Base-by-base conservation (phyloP, 2,329 filamentous ascomycete genomes). In the Hymenoscyphus repandus region DNA sequence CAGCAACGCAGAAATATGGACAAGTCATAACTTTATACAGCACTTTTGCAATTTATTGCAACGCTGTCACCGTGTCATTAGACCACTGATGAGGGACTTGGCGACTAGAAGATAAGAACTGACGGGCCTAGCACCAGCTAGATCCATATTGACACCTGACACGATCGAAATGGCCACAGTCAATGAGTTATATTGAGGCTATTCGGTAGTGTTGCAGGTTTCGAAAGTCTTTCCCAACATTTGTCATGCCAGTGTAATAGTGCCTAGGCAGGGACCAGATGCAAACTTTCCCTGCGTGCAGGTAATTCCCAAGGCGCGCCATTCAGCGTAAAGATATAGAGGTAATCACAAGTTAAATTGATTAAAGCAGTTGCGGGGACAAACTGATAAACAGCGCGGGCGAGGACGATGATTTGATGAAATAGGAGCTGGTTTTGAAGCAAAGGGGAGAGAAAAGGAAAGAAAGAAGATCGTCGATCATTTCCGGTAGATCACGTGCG, bases 1-100 rank as follows among this genome's bases (percentile, higher is more conserved):
- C 15, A 3, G 34, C 34, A 37, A 37, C 12, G 10, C 12, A 37
- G 15, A 13, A 37, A 5, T 10, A 13, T 27, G 39, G 17, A 42
- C 20, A 42, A 42, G 20, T 42, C 39, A 42, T 42, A 42, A 7
- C n/a, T 38, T 38, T 38, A 38, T 38, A 38, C 36, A 38, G 13
- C 36, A 27, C 22, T 27, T 27, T 27, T 27, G 22, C 22, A 4
- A 27, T 4, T 27, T 27, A 27, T 27, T 27, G 22, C 22, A 27
- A 27, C 22, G 22, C 22, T 27, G 22, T 27, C 22, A 27, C 22
- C 22, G 22, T 27, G 22, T 27, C 22, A 27, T 7, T 27, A 7
- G 22, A 27, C 7, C 7, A 27, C 22, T 27, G 22, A 27, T 27
- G 22, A 27, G 22, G 22, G 22, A 27, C 22, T 27, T 4, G 22